These are phyloP conservation scores for Vinca minor DNA, from an alignment of 257 asterid genomes.

Conservation along the genomic window DNA sequence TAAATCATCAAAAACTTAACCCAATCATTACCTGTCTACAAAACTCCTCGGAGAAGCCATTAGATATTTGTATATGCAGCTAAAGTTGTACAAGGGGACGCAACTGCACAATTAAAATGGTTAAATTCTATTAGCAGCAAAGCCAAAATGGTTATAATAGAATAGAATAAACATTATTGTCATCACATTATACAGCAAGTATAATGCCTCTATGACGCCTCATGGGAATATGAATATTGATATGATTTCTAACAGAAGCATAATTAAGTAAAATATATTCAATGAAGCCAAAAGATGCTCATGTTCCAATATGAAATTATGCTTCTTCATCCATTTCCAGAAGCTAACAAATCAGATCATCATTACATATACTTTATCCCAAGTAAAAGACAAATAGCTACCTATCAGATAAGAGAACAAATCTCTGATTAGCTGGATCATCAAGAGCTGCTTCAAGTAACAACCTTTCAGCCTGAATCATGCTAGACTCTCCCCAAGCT, in stretches of 20 bases:
- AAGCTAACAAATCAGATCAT: background rate
- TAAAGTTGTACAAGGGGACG: conserved; percentile 89
- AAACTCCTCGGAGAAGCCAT: conserved; percentile 84
- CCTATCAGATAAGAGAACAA: conserved; percentile 96
- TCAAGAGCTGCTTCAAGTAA: conserved; percentile 70
- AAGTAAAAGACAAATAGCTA: conserved; percentile 17
- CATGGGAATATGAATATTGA: too few species aligned
- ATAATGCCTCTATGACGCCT: background rate
- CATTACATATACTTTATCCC: background rate
- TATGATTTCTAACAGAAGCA: too few species aligned
- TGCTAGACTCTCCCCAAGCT: conserved; percentile 95
- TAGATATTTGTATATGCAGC: conserved; percentile 64
- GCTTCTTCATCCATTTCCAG: background rate
- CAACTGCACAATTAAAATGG: conserved; percentile 53
- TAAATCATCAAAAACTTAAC: conserved; percentile 1
- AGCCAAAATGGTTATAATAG: background rate
- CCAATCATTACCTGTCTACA: conserved; percentile 73
- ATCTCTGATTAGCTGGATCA: conserved; percentile 91
- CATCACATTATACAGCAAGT: background rate
- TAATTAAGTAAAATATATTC: background rate
- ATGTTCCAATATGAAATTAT: background rate
- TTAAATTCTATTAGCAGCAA: conserved; percentile 2
- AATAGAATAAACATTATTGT: background rate
- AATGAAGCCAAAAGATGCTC: background rate
- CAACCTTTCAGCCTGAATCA: conserved; percentile 95